A percentile compares a stretch with the other conserved stretches of the same genome.
phyloP scores from a whole-genome alignment of 2,329 filamentous ascomycete species.

The Sclerotinia subarctica region DNA sequence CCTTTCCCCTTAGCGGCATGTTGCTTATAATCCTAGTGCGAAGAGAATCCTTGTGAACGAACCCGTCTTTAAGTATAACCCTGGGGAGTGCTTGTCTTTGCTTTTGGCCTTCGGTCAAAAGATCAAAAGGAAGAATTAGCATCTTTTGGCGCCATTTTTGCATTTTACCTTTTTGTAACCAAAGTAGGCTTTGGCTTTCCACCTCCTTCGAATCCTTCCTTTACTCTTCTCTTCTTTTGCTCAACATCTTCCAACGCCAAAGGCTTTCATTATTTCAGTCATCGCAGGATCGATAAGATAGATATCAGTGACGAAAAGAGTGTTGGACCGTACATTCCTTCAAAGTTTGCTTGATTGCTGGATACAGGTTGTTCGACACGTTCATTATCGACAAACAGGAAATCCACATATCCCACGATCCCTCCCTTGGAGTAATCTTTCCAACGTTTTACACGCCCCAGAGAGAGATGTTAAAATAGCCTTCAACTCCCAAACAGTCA shows the following conservation, averaged over 20 bases:
- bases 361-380: slow-evolving; percentile 34
- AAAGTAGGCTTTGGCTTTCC: slow-evolving; percentile 5
- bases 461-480: not conserved
- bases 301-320: slow-evolving; percentile 4
- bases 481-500: not conserved
- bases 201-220: not conserved
- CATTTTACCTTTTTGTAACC: not conserved
- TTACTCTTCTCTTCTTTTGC: slow-evolving; percentile 4
- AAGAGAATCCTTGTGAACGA: not conserved
- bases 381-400: slow-evolving; percentile 32
- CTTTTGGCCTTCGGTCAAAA: not conserved
- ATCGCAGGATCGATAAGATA: slow-evolving; percentile 31
- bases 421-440: slow-evolving; percentile 7
- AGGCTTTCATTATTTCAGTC: slow-evolving; percentile 17
- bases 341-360: slow-evolving; percentile 22
- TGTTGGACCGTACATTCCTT: slow-evolving; percentile 29
- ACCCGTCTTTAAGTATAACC: not conserved
- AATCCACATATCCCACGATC: slow-evolving; percentile 17
- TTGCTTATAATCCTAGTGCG: not conserved
- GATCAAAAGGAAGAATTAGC: not conserved
- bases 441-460: not conserved
- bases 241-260: slow-evolving; percentile 23
- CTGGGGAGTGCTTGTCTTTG: not conserved
- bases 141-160: not conserved
- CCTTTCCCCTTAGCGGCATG: not conserved